A percentile compares a stretch with the other conserved stretches of the same genome.
These are phyloP conservation scores for Cercospora zeina DNA, from an alignment of 2,329 filamentous ascomycete genomes.

Conservation along the genomic window DNA sequence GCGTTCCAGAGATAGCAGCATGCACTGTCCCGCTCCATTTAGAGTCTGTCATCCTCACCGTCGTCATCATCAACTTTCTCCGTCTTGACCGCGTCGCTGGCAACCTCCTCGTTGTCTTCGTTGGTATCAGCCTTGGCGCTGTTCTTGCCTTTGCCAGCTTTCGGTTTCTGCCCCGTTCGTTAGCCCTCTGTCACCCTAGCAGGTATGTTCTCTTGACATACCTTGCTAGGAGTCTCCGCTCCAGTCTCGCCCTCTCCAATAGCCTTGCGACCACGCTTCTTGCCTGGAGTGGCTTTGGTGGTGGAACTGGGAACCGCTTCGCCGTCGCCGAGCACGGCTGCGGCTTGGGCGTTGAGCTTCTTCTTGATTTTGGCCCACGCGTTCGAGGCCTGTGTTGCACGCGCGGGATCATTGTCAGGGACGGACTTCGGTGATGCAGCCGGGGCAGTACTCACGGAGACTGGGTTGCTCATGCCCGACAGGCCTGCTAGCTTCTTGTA, in stretches of 20 bases:
- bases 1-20: not conserved
- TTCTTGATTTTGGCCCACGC: constrained; percentile 40
- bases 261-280: constrained; percentile 28
- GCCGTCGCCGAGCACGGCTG: constrained; percentile 10
- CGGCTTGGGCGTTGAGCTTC: constrained; percentile 34
- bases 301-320: constrained; percentile 20
- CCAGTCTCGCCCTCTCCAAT: constrained; percentile 24
- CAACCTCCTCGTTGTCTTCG: constrained; percentile 16
- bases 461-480: constrained; percentile 30
- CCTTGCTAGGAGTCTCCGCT: constrained; percentile 30
- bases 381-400: constrained; percentile 31
- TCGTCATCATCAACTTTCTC: constrained; percentile 29
- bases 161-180: constrained; percentile 29
- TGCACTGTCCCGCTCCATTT: not conserved
- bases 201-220: not conserved
- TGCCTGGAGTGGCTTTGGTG: constrained; percentile 25
- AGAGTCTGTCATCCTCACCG: not conserved
- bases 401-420: not conserved
- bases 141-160: constrained; percentile 23
- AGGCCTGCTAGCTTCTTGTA: constrained; percentile 31
- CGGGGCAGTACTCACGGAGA: constrained; percentile 19
- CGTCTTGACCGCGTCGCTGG: constrained; percentile 9
- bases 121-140: constrained; percentile 22
- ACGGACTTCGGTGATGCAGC: not conserved
- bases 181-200: not conserved